A percentile compares a stretch with the other conserved stretches of the same genome.
Evolutionary conservation across 495 filamentous ascomycete genomes (phyloP).

Genomic region (Podospora conica): DNA sequence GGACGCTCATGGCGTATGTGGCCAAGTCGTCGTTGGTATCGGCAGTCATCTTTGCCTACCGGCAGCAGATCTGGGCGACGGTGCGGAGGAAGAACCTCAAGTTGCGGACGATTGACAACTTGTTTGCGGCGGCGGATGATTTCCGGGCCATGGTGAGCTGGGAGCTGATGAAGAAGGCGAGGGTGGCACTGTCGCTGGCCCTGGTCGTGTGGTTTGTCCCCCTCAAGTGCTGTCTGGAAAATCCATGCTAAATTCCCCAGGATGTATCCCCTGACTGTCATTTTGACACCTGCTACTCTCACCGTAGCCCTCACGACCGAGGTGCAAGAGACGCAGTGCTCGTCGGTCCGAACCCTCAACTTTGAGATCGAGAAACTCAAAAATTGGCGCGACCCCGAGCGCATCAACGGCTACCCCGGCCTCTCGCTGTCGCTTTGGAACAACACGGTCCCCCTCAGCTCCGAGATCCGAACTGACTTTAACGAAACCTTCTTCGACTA

Average conservation of each 20-base stretch:
- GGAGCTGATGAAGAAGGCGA: conserved; percentile 29
- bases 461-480: conserved; percentile 7
- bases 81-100: conserved; percentile 18
- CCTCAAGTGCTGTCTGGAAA: neutral
- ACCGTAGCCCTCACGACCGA: conserved; percentile 19
- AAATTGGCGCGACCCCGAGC: conserved; percentile 18
- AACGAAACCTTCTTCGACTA: conserved; percentile 29
- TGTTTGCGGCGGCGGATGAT: conserved; percentile 32
- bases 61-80: conserved; percentile 27
- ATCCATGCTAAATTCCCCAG: conserved; percentile 10
- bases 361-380: conserved; percentile 22
- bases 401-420: conserved; percentile 15
- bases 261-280: conserved; percentile 26
- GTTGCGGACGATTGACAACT: conserved; percentile 27
- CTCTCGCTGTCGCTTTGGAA: conserved; percentile 23
- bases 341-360: conserved; percentile 25
- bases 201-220: conserved; percentile 24
- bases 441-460: conserved; percentile 16
- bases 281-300: conserved; percentile 24
- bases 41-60: conserved; percentile 25
- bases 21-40: conserved; percentile 22
- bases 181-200: conserved; percentile 28
- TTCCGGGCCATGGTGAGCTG: conserved; percentile 25
- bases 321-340: conserved; percentile 7
- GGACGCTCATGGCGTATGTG: conserved; percentile 22